Conservation (phyloP, 108 stramenopile species). For the Seminavis robusta region DNA sequence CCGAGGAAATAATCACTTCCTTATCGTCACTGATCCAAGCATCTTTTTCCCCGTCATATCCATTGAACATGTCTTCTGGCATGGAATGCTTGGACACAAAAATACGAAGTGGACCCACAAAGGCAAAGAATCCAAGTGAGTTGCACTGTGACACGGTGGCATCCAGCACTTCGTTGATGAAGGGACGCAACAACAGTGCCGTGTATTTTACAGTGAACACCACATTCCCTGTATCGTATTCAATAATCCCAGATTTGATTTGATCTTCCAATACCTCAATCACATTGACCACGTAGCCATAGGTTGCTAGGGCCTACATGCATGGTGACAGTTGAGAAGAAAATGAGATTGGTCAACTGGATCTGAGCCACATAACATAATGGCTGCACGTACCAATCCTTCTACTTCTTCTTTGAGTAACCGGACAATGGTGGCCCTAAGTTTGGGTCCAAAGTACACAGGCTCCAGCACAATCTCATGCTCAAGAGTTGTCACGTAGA, state of each 20-base stretch:
- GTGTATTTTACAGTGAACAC: slow-evolving; percentile 88
- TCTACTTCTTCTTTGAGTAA: slow-evolving; percentile 88
- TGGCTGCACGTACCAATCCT: too few species aligned
- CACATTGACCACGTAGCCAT: slow-evolving; percentile 92
- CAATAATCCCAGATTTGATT: slow-evolving; percentile 89
- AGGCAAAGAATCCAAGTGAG: slow-evolving; percentile 90
- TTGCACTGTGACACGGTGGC: slow-evolving; percentile 88
- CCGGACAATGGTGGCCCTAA: slow-evolving; percentile 78
- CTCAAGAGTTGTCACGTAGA: slow-evolving; percentile 86
- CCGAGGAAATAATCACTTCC: slow-evolving; percentile 86
- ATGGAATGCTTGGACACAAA: slow-evolving; percentile 94
- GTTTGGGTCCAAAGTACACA: slow-evolving; percentile 83
- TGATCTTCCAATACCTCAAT: slow-evolving; percentile 91
- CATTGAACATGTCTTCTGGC: slow-evolving; percentile 93
- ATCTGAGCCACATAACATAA: too few species aligned
- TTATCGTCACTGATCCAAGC: slow-evolving; percentile 95
- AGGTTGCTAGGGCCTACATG: slow-evolving; percentile 89
- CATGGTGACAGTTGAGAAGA: too few species aligned
- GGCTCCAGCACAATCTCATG: slow-evolving; percentile 86
- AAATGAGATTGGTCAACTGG: too few species aligned
- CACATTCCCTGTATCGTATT: slow-evolving; percentile 90
- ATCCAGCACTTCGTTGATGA: slow-evolving; percentile 91
- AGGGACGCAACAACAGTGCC: slow-evolving; percentile 84
- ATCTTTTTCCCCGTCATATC: slow-evolving; percentile 87
- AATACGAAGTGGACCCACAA: slow-evolving; percentile 86